phyloP scores from a whole-genome alignment of 345 rosid species.

The Hibiscus syriacus region DNA sequence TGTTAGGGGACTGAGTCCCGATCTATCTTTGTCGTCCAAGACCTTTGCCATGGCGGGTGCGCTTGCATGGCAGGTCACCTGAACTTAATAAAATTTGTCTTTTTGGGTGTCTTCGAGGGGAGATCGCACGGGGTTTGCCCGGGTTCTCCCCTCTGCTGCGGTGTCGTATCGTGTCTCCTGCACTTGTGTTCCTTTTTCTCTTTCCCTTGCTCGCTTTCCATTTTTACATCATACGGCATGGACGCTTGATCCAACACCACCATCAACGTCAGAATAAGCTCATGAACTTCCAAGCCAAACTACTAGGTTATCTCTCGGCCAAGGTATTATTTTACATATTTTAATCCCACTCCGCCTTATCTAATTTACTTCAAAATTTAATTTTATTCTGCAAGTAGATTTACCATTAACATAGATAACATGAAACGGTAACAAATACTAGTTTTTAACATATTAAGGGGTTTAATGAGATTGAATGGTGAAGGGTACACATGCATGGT shows the following conservation, averaged over 20 bases:
- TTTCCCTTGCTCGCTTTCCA: too few species aligned
- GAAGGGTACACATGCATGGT: neutral
- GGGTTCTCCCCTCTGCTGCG: slow-evolving; percentile 63
- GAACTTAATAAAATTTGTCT: slow-evolving; percentile 1
- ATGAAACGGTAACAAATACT: too few species aligned
- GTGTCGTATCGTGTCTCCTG: neutral
- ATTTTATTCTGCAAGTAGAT: too few species aligned
- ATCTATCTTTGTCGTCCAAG: slow-evolving; percentile 58
- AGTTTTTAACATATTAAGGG: too few species aligned
- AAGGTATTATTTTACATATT: neutral
- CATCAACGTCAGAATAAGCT: neutral
- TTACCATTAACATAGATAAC: too few species aligned
- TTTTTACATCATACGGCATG: neutral
- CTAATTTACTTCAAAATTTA: too few species aligned
- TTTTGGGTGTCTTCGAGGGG: slow-evolving; percentile 43
- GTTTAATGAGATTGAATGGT: too few species aligned
- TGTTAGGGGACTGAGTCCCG: neutral
- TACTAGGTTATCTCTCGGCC: neutral
- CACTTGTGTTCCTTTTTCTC: neutral
- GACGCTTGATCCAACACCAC: neutral
- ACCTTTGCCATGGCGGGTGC: slow-evolving; percentile 95
- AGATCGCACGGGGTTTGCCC: slow-evolving; percentile 85
- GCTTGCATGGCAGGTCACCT: slow-evolving; percentile 89
- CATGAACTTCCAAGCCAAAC: neutral
- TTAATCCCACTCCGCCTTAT: neutral